These are phyloP conservation scores for Diplosphaera chodatii DNA, from an alignment of 139 green algal genomes.

Conservation along the genomic window DNA sequence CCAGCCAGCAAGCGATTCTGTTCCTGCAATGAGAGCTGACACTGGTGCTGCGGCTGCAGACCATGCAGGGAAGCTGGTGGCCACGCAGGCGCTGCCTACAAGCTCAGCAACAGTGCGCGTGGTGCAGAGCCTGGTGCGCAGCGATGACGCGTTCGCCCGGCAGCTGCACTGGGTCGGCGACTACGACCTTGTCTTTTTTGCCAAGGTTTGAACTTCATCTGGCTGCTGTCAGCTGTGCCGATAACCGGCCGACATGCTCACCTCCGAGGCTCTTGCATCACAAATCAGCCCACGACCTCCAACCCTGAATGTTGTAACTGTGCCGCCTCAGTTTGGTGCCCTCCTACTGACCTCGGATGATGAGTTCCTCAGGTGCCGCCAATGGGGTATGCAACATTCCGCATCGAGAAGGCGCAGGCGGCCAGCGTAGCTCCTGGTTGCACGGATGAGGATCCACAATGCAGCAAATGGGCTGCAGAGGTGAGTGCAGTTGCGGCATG, in stretches of 20 bases:
- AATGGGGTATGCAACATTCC: constrained; percentile 36
- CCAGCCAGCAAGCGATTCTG: too few species aligned
- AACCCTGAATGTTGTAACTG: too few species aligned
- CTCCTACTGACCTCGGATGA: too few species aligned
- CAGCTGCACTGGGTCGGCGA: neutral
- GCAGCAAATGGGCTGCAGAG: neutral
- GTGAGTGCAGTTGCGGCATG: too few species aligned
- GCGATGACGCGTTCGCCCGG: constrained; percentile 5
- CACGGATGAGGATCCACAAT: neutral
- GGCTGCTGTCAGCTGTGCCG: too few species aligned
- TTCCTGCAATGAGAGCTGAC: too few species aligned
- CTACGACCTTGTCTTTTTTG: constrained; percentile 43
- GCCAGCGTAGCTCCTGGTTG: neutral
- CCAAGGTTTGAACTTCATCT: too few species aligned
- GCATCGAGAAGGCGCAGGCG: neutral
- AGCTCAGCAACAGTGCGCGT: constrained; percentile 22
- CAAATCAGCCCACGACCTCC: neutral
- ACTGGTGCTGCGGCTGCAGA: too few species aligned
- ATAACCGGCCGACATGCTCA: too few species aligned
- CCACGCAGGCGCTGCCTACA: constrained; percentile 33
- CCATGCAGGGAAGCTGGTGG: constrained; percentile 22
- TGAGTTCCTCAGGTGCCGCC: constrained; percentile 30
- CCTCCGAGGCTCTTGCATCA: too few species aligned
- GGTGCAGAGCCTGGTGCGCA: constrained; percentile 26
- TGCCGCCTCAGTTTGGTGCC: too few species aligned